These are phyloP conservation scores for Citrullus mucosospermus DNA, from an alignment of 306 rosid species.

Conservation along the genomic window DNA sequence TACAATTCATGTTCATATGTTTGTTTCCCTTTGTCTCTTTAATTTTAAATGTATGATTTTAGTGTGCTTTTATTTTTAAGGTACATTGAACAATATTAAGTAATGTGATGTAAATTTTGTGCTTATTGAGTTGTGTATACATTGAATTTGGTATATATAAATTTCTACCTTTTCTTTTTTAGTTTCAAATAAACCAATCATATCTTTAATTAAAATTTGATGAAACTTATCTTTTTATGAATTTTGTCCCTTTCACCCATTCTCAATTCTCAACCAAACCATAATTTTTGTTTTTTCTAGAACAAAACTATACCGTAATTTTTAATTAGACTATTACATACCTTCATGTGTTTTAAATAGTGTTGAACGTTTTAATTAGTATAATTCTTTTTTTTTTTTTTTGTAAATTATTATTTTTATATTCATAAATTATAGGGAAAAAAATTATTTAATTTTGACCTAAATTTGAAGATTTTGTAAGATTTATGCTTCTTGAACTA, in stretches of 20 bases:
- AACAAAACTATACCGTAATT: not conserved
- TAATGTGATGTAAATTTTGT: not conserved
- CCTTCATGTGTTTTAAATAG: not conserved
- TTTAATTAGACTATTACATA: not conserved
- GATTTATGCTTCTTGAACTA: too few species aligned
- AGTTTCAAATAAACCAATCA: not conserved
- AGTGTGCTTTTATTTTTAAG: not conserved
- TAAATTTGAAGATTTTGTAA: too few species aligned
- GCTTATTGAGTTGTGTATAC: not conserved
- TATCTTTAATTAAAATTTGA: not conserved
- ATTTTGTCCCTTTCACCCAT: not conserved
- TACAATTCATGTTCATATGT: too few species aligned
- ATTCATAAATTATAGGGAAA: too few species aligned
- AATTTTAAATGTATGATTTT: too few species aligned
- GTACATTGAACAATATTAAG: too few species aligned
- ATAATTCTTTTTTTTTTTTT: too few species aligned
- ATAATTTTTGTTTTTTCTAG: too few species aligned
- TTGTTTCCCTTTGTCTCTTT: too few species aligned
- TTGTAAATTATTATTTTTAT: too few species aligned
- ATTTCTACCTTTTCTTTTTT: not conserved
- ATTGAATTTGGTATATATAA: not conserved
- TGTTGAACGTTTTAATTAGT: not conserved
- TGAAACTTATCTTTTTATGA: not conserved
- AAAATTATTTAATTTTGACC: too few species aligned
- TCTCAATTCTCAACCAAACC: not conserved